Evolutionary conservation across 2,329 filamentous ascomycete genomes (phyloP).

Genomic region (Colletotrichum godetiae): DNA sequence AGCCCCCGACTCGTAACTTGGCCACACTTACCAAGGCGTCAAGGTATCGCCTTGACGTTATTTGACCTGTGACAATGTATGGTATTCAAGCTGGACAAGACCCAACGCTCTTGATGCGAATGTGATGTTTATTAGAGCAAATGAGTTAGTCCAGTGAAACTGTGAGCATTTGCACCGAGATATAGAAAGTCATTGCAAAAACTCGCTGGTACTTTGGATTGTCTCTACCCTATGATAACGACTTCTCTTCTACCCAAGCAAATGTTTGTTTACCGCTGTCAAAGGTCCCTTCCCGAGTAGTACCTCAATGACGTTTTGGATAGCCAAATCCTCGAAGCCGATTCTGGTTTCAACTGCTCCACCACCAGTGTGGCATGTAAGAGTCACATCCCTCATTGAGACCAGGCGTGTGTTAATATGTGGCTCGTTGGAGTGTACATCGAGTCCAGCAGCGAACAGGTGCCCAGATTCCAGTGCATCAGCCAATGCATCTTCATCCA

Average conservation of each 20-base stretch:
- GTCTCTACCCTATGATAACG: background rate
- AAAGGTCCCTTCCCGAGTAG: background rate
- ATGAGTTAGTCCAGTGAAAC: too few species aligned
- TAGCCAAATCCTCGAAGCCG: background rate
- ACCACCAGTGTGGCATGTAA: background rate
- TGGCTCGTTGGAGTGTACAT: background rate
- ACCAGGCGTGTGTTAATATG: background rate
- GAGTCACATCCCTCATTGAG: background rate
- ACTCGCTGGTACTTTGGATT: too few species aligned
- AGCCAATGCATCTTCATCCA: background rate
- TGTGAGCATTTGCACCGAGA: too few species aligned
- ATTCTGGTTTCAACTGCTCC: background rate
- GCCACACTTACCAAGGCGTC: too few species aligned
- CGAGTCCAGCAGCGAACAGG: background rate
- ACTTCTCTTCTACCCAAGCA: background rate
- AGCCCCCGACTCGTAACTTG: too few species aligned
- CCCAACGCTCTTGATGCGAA: too few species aligned
- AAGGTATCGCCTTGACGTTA: too few species aligned
- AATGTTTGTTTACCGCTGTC: background rate
- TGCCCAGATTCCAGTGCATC: background rate
- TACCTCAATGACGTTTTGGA: background rate
- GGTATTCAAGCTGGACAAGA: too few species aligned
- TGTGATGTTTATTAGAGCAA: too few species aligned
- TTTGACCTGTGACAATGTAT: too few species aligned
- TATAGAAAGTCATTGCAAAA: too few species aligned